Base-by-base conservation (phyloP, 257 asterid genomes). In the Hygrophila difformis region DNA sequence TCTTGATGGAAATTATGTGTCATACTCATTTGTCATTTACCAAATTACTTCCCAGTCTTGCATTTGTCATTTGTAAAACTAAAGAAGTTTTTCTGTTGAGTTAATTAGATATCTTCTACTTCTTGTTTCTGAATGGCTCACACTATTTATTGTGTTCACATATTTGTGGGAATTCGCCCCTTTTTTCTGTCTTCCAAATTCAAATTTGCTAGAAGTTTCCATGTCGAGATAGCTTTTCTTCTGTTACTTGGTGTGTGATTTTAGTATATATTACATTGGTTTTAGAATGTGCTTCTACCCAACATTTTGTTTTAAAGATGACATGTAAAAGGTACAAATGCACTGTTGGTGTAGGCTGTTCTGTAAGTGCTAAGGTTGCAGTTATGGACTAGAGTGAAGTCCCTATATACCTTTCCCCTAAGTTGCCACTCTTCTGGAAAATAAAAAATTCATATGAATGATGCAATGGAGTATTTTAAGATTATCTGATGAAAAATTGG, bases 1-100 rank as follows among this genome's bases (percentile, higher is more conserved):
- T 24, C 26, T 52, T 22, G 26, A 26, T 31, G 54, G 33, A 31
- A 18, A 42, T 8, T 22, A 35, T 46, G 39, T 56, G 29, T 51
- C n/a, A n/a, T n/a, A n/a, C n/a, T n/a, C 21, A 26, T 35, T 1
- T 21, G 37, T 29, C 48, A 56, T 26, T 4, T 44, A 15, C 12
- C 15, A 28, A 33, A 13, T 33, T 42, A 33, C 19, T 57, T 3
- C 31, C 8, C 31, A 26, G 31, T 26, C 31, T 8, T 26, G n/a
- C n/a, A n/a, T n/a, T n/a, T n/a, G n/a, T n/a, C n/a, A n/a, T n/a
- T n/a, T n/a, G n/a, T n/a, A n/a, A n/a, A n/a, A n/a, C n/a, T n/a
- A n/a, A n/a, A n/a, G n/a, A n/a, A n/a, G n/a, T n/a, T n/a, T n/a
- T n/a, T n/a, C n/a, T n/a, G n/a, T n/a, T n/a, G n/a, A n/a, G n/a